Evolutionary conservation across 129 eudicot species (phyloP).

Genomic region (Ambrosia trifida): DNA sequence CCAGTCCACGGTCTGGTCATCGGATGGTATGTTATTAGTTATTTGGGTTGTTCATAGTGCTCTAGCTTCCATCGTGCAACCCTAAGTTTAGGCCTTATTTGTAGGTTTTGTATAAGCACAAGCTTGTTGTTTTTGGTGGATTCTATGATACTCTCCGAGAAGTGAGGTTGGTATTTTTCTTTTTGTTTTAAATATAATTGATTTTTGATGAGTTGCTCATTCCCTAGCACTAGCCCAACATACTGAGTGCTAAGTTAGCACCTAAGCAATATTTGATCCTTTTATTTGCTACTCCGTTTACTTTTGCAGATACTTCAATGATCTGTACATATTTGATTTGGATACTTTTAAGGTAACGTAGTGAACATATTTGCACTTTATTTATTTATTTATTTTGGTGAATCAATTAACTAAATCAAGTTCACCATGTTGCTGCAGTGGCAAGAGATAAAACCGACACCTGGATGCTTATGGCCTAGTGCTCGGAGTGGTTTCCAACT

Average conservation of each 20-base stretch:
- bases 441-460: slow-evolving; percentile 93
- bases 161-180: slow-evolving; percentile 68
- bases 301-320: slow-evolving; percentile 75
- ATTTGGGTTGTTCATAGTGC: not conserved
- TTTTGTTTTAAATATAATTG: not conserved
- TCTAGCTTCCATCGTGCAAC: not conserved
- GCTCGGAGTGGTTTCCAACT: slow-evolving; percentile 94
- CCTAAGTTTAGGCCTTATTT: slow-evolving; percentile 22
- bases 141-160: slow-evolving; percentile 98
- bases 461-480: slow-evolving; percentile 97
- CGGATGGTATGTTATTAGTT: slow-evolving; percentile 68
- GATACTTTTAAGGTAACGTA: slow-evolving; percentile 80
- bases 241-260: not conserved
- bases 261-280: slow-evolving; percentile 1
- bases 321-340: slow-evolving; percentile 82
- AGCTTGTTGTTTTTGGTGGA: slow-evolving; percentile 92
- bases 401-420: slow-evolving; percentile 18
- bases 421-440: slow-evolving; percentile 53
- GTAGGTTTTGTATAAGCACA: slow-evolving; percentile 97
- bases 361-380: slow-evolving; percentile 15
- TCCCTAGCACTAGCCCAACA: not conserved
- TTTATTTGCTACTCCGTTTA: slow-evolving; percentile 19
- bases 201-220: not conserved
- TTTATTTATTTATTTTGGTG: not conserved
- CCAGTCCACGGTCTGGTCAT: slow-evolving; percentile 99